phyloP scores from a whole-genome alignment of 306 rosid species.

The Malus sieversii region DNA sequence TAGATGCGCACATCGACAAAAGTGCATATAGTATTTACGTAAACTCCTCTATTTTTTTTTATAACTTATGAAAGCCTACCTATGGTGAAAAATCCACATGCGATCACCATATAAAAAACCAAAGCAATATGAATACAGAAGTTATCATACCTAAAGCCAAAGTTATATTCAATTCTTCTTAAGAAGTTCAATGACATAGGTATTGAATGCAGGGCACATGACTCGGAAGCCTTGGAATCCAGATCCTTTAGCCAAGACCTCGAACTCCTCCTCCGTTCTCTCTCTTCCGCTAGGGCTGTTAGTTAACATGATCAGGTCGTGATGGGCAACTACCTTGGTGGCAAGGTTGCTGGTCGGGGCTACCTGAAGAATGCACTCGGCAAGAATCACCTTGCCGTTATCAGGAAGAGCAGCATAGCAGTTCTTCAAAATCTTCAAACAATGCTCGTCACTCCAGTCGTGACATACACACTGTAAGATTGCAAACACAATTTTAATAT shows the following conservation, averaged over 20 bases:
- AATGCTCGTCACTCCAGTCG: constrained; percentile 92
- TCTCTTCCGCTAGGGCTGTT: constrained; percentile 91
- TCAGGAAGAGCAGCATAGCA: constrained; percentile 70
- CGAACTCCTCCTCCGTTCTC: constrained; percentile 75
- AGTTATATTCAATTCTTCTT: constrained; percentile 33
- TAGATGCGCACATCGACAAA: no score
- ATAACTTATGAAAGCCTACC: background rate
- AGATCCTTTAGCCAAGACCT: constrained; percentile 62
- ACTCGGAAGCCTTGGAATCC: constrained; percentile 71
- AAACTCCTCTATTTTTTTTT: background rate
- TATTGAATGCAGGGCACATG: constrained; percentile 54
- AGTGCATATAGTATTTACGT: no score
- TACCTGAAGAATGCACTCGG: constrained; percentile 82
- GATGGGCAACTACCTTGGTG: constrained; percentile 62
- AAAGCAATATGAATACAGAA: background rate
- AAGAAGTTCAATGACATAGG: constrained; percentile 68
- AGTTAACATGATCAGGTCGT: constrained; percentile 82
- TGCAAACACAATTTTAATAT: background rate
- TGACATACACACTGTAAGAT: constrained; percentile 73
- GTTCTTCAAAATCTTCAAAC: constrained; percentile 70
- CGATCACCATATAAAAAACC: background rate
- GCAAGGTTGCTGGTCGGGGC: constrained; percentile 80
- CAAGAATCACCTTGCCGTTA: constrained; percentile 81
- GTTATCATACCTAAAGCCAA: background rate
- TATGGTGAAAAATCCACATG: constrained; percentile 2